Evolutionary conservation across 2,329 filamentous ascomycete species (phyloP), one percentile per base, ranked within the genome.

Genomic region (Colletotrichum abscissum): DNA sequence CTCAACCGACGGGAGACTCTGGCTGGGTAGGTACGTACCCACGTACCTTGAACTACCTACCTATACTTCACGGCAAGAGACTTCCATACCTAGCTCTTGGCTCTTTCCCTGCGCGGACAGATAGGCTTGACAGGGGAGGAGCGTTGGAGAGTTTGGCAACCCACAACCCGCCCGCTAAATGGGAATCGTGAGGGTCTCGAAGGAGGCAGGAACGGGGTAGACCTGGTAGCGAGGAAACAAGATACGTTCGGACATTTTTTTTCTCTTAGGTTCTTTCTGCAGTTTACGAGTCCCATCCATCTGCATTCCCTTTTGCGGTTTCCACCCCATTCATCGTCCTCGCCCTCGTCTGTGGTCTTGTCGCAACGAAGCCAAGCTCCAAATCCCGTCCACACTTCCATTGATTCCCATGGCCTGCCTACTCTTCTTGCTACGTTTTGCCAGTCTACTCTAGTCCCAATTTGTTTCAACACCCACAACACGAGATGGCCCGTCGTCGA

Each of bases 221-320:
- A 59, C 66, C 70, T 57, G 46, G 70, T 33, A 73, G 60, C 54
- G 64, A 65, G 67, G 71, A 71, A 73, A 73, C 71, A 71, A 62
- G 46, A 56, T 46, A 19, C 62, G 67, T 73, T 73, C 67, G 71
- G 71, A 66, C 71, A 73, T 65, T 73, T 71, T 73, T 66, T n/a
- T 38, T 19, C 30, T 73, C 64, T 58, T 35, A 35, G 33, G 11
- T 5, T 35, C 33, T 42, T 24, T 57, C 33, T 22, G 22, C 30
- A 26, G 38, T 42, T 16, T 42, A 42, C 38, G 38, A 42, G 22
- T 30, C 38, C 42, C 46, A n/a, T 19, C 33, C 54, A n/a, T 19
- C 58, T 38, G 19, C 56, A 22, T 35, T 38, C 16, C 19, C 33
- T 19, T 19, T 42, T 56, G 42, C 26, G n/a, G 30, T 60, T 33